Evolutionary conservation across 1,284 basidiomycete genomes (phyloP).

Genomic region (Ustilago nuda): DNA sequence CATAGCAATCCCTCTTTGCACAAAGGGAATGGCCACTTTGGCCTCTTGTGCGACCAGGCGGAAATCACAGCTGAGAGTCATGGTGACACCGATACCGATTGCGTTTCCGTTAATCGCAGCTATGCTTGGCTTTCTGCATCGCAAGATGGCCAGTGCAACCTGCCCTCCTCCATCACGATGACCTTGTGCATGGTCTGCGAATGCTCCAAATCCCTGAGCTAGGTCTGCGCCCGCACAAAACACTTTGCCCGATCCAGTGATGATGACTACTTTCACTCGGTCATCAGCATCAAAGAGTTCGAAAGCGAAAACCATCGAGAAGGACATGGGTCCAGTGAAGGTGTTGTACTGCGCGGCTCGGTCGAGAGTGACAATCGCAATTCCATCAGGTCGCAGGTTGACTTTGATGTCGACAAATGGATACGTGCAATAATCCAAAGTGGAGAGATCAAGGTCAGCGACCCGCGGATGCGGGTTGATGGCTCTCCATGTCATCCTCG

Average conservation of each 20-base stretch:
- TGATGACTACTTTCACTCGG: slow-evolving; percentile 51
- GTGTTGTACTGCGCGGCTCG: slow-evolving; percentile 48
- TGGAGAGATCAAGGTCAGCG: slow-evolving; percentile 28
- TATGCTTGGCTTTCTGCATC: slow-evolving; percentile 54
- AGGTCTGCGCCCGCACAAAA: slow-evolving; percentile 63
- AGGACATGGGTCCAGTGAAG: slow-evolving; percentile 51
- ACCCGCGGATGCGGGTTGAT: slow-evolving; percentile 51
- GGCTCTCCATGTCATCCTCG: slow-evolving; percentile 21
- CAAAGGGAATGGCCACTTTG: slow-evolving; percentile 60
- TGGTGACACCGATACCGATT: slow-evolving; percentile 61
- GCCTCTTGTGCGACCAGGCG: slow-evolving; percentile 44
- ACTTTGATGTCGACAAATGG: slow-evolving; percentile 42
- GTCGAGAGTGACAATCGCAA: slow-evolving; percentile 39
- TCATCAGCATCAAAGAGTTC: slow-evolving; percentile 60
- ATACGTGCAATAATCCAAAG: slow-evolving; percentile 42
- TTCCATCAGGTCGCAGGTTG: slow-evolving; percentile 23
- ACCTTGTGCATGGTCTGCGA: slow-evolving; percentile 31
- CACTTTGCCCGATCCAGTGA: slow-evolving; percentile 55
- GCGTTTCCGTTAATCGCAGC: slow-evolving; percentile 62
- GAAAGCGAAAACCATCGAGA: slow-evolving; percentile 53
- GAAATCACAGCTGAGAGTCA: slow-evolving; percentile 52
- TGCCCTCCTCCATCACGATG: slow-evolving; percentile 59
- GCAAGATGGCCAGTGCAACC: slow-evolving; percentile 42
- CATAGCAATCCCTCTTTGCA: slow-evolving; percentile 58
- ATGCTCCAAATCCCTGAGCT: slow-evolving; percentile 47